Evolutionary conservation across 2,329 filamentous ascomycete species (phyloP), one percentile per base, ranked within the genome.

Genomic region (Tothia fuscella): DNA sequence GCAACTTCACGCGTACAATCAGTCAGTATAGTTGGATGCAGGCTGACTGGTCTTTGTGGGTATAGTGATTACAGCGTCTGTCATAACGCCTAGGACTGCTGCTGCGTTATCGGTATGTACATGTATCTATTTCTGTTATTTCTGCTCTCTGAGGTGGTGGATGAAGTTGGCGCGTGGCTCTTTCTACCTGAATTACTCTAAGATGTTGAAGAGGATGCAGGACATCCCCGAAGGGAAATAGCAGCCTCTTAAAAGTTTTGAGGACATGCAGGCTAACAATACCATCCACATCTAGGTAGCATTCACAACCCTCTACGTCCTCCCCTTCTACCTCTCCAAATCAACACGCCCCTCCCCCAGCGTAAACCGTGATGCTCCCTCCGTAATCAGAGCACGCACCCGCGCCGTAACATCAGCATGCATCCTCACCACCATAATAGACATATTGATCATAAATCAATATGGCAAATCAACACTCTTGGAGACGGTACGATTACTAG

Each of bases 281-380:
- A 10, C 36, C 34, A 38, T 47, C 49, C 33, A 47, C 10, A 9
- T 39, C n/a, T 31, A 83, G 84, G 64, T 88, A 47, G 61, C 79
- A 47, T 93, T 93, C 63, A 93, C 86, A n/a, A 60, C 87, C 51
- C 64, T 86, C 65, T 98, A 96, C 64, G 84, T 98, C 52, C 66
- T 83, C 3, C 89, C 91, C 19, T 86, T 96, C 62, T 95, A 98
- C 67, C 69, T 89, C 48, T 91, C 81, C 16, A 62, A 76, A 3
- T 72, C 76, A 16, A 93, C 89, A 4, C 77, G 88, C 40, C 87
- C 88, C 5, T 91, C 85, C 6, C 72, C 76, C 20, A 76, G 72
- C 42, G 73, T 93, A 21, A 84, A 83, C 46, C 79, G 91, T 56
- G 88, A 96, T 73, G 81, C 85, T 21, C 86, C 88, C 7, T 80